phyloP scores from a whole-genome alignment of 164 flowering plant species.

The grape (Vitis vinifera) region ASM3070453v1 NC_081811.1:2850501-2851000 shows the following conservation, averaged over 20 bases:
- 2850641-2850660: conserved; percentile 22
- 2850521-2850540: not conserved
- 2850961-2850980: too few species aligned
- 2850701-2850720: too few species aligned
- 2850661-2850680: conserved; percentile 41
- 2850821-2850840: conserved; percentile 56
- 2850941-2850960: too few species aligned
- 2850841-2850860: conserved; percentile 79
- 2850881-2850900: conserved; percentile 85
- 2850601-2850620: conserved; percentile 5
- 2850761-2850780: too few species aligned
- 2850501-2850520: too few species aligned
- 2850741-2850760: not conserved
- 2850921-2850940: not conserved
- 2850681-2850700: conserved; percentile 68
- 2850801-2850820: not conserved
- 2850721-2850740: not conserved
- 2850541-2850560: conserved; percentile 15
- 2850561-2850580: conserved; percentile 24
- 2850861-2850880: conserved; percentile 94
- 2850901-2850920: not conserved
- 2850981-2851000: too few species aligned
- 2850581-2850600: conserved; percentile 13
- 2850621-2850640: conserved; percentile 1
- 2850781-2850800: too few species aligned